Base-by-base conservation (phyloP, 1,284 basidiomycete genomes). In the Porphyrellus sp. region DNA sequence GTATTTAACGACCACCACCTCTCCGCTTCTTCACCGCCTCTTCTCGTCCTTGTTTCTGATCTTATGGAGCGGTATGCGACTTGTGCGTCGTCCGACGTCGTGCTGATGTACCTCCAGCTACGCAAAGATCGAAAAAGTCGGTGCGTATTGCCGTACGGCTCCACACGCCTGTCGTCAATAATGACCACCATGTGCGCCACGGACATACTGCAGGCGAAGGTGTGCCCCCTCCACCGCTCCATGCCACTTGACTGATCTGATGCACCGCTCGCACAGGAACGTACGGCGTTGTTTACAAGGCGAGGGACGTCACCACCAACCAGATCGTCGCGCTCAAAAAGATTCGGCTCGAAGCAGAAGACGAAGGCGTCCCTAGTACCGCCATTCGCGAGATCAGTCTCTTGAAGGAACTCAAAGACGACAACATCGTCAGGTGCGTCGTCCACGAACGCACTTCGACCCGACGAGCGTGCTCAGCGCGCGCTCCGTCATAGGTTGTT, bases 271-370 rank as follows among this genome's bases (percentile, higher is more conserved):
- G 21, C 40, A 31, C 63, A 98, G 96, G 96, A 63, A 99, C 97
- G 42, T 99, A 99, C 64, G 97, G 97, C 58, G 96, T 98, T 51
- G 96, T 99, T 18, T 98, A 98, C 81, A 94, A 94, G 72, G 92
- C 86, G 58, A 83, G 85, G 68, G 84, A 93, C 71, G 72, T 85
- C 68, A 77, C 74, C 61, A 84, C 83, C 48, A 83, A 91, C 74
- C 68, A 84, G 71, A 83, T 92, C 63, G 95, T 94, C 47, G 94
- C 94, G 44, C 77, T 95, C 65, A 99, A 99, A 82, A 98, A 99
- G 80, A 99, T 99, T 66, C 83, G 96, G 52, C 84, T 99, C 33
- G 97, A 99, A 71, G 93, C 94, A 18, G 96, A 99, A 73, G 97
- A 97, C 62, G 93, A 99, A 69, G 96, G 96, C 21, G 96, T 98